Base-by-base conservation (phyloP, 2,329 filamentous ascomycete species). In the Dothidotthia symphoricarpi region DNA sequence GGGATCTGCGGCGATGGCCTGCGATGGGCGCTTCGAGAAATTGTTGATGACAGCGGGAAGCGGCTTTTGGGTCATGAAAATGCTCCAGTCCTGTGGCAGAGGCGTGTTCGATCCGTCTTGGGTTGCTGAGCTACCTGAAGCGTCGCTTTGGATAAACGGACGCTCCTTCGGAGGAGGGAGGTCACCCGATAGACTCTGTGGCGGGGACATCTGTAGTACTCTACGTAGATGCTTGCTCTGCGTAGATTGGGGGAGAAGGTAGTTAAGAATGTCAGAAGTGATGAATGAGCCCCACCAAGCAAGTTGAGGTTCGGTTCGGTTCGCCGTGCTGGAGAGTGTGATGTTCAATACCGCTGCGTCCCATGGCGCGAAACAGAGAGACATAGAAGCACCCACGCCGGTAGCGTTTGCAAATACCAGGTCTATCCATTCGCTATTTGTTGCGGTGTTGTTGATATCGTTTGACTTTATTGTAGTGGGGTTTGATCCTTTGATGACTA, bases 341-440 rank as follows among this genome's bases (percentile, higher is more conserved):
- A 41, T 31, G 10, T 41, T 24, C 4, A 47, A 27, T 8, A 43
- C 16, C 2, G 44, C 26, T 13, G 40, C 25, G 22, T 47, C 33
- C 40, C 44, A 43, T 8, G 40, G 40, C 13, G 40, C 34, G 26
- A 40, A 47, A 16, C 44, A 47, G 1, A 47, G 36, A 3, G 33
- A 39, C 2, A 34, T 8, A 11, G 41, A 39, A 6, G 24, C 27
- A 4, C 24, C 13, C 8, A 16, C 3, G 8, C 19, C 19, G 9
- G 19, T 22, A 22, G 19, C 5, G 5, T 22, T 22, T 22, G 12
- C 16, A 17, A 39, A 31, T 8, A 3, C 16, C 10, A 28, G 8
- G 7, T 34, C 24, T 12, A 24, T 14, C 25, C 24, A 34, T n/a
- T 31, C 27, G 11, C 19, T 13, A n/a, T 17, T 13, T 8, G 16